Evolutionary conservation across 2,329 filamentous ascomycete species (phyloP).

Genomic region (Colletotrichum sidae): DNA sequence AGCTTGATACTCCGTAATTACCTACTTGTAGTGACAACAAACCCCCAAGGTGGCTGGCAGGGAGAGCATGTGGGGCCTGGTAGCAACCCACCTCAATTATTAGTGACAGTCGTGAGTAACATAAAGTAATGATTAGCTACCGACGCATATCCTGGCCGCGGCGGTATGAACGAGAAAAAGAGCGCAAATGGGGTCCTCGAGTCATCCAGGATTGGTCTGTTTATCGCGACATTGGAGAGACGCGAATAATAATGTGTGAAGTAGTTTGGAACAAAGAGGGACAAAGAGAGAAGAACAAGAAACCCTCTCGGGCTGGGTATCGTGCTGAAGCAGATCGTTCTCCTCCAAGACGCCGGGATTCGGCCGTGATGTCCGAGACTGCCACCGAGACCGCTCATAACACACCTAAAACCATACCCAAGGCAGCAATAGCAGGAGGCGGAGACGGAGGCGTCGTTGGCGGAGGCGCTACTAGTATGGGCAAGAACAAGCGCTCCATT

Average conservation of each 20-base stretch:
- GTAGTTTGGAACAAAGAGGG: neutral
- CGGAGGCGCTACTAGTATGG: constrained; percentile 6
- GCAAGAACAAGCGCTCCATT: constrained; percentile 35
- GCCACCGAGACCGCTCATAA: too few species aligned
- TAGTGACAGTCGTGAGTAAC: constrained; percentile 21
- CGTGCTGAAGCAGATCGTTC: too few species aligned
- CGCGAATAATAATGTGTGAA: neutral
- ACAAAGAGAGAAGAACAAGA: constrained; percentile 3
- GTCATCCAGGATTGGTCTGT: constrained; percentile 16
- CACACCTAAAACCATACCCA: too few species aligned
- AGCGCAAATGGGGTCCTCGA: constrained; percentile 27
- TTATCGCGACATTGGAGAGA: constrained; percentile 27
- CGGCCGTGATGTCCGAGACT: constrained; percentile 9
- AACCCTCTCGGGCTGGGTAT: neutral
- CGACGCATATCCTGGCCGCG: constrained; percentile 4
- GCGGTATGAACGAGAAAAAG: constrained; percentile 23
- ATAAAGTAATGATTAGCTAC: constrained; percentile 26
- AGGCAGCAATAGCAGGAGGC: neutral
- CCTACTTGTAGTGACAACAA: neutral
- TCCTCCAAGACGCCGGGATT: constrained; percentile 25
- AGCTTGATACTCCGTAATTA: neutral
- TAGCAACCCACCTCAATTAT: neutral
- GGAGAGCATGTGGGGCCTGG: constrained; percentile 5
- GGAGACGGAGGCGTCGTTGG: too few species aligned
- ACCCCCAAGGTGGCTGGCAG: constrained; percentile 5